Base-by-base conservation (phyloP, 306 rosid genomes). In the Lathyrus oleraceus region DNA sequence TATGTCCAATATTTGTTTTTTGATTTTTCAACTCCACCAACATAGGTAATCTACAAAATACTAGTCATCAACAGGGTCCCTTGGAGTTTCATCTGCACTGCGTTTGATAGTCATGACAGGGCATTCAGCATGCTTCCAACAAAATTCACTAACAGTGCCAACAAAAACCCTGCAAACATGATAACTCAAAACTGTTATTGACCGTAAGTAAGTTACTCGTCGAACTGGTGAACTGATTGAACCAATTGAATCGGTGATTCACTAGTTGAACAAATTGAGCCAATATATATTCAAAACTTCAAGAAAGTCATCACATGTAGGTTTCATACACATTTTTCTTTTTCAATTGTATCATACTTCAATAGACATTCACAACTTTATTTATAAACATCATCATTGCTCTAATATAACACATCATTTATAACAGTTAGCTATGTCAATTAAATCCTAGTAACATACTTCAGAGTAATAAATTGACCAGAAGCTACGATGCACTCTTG, bases 81-180 rank as follows among this genome's bases (percentile, higher is more conserved):
- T 82, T 1, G 99, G 99, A 53, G 92, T 75, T 73, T 94, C 96
- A 65, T 86, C 81, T 3, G 85, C 85, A 35, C 73, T 80, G 88
- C 99, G 99, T 76, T 94, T 94, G 87, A 94, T 87, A 28, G 92
- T 81, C 79, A 94, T 81, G 25, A 90, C 97, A 8, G 97, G 99
- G 89, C 99, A 94, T 71, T 94, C 99, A 39, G 92, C 97, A 71
- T 94, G 99, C 90, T 94, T 94, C 77, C 72, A 87, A 36, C 97
- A 88, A 61, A 90, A 94, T 59, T 94, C 99, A 76, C 99, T 94
- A 60, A 94, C 99, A 45, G 96, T 90, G 74, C 97, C 99, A 58
- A 91, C 96, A 76, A 94, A 94, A 62, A 94, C 97, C 97, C 97
- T 94, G 76, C 75, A 73, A 3, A 13, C 19, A 63, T 2, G 72